phyloP scores from a whole-genome alignment of 306 rosid genomes.

The Pueraria montana region DNA sequence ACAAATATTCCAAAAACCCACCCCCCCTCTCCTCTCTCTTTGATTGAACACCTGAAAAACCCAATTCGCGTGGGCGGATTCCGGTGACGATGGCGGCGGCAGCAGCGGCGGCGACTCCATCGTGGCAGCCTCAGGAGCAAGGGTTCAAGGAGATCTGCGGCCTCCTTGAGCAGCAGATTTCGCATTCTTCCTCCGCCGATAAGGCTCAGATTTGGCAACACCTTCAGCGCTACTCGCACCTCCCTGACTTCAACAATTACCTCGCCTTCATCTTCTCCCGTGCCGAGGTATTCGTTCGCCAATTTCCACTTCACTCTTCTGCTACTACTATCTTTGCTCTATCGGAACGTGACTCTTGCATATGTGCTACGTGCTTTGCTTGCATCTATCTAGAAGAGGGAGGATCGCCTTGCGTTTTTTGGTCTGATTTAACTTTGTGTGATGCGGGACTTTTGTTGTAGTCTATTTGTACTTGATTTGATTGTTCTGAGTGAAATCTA shows the following conservation, averaged over 20 bases:
- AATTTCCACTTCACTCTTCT: neutral
- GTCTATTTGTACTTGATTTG: slow-evolving; percentile 30
- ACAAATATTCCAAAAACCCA: slow-evolving; percentile 37
- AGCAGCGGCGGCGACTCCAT: slow-evolving; percentile 73
- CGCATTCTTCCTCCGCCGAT: slow-evolving; percentile 84
- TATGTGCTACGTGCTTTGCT: neutral
- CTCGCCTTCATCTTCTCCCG: slow-evolving; percentile 92
- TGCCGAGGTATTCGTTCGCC: slow-evolving; percentile 67
- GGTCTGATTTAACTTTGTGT: neutral
- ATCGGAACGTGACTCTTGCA: neutral
- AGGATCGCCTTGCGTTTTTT: neutral
- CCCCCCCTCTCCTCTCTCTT: slow-evolving; percentile 12
- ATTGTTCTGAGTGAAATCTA: slow-evolving; percentile 34
- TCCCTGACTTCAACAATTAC: slow-evolving; percentile 96
- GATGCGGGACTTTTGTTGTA: neutral
- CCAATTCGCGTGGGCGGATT: slow-evolving; percentile 23
- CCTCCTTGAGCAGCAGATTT: slow-evolving; percentile 95
- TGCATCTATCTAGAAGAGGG: neutral
- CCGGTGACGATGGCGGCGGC: slow-evolving; percentile 53
- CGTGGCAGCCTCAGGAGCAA: slow-evolving; percentile 95
- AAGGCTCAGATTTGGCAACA: slow-evolving; percentile 99
- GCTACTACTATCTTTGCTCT: neutral
- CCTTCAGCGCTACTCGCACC: slow-evolving; percentile 86
- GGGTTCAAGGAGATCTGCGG: slow-evolving; percentile 97
- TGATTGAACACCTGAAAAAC: neutral